Conservation (phyloP, 2,329 filamentous ascomycete species). For the Colletotrichum australisinense region DNA sequence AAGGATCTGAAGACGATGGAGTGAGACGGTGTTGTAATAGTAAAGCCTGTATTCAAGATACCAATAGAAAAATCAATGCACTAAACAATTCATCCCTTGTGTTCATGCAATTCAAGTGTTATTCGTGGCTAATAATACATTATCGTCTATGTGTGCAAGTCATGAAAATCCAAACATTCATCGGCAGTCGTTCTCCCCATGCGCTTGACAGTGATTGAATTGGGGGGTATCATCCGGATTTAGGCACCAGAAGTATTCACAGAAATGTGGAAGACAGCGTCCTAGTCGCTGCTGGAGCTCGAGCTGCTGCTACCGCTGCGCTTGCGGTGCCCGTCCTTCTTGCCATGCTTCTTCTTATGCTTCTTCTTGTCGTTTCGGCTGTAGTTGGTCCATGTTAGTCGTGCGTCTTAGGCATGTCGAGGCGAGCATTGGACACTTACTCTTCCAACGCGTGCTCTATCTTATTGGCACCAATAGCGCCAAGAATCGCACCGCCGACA, state of each 20-base stretch:
- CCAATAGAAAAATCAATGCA: conserved; percentile 7
- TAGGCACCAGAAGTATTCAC: not conserved
- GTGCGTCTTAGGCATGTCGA: not conserved
- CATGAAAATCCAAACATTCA: not conserved
- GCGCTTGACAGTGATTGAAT: not conserved
- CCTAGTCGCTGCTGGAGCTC: conserved; percentile 28
- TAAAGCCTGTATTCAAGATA: conserved; percentile 12
- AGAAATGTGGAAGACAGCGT: fast-evolving
- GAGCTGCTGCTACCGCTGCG: conserved; percentile 32
- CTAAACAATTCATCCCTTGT: not conserved
- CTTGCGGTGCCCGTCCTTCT: conserved; percentile 39
- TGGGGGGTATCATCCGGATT: conserved; percentile 17
- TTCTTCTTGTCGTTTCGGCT: conserved; percentile 46
- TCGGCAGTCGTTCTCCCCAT: conserved; percentile 7
- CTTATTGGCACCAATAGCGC: conserved; percentile 66
- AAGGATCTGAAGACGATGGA: conserved; percentile 64
- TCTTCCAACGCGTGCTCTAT: no score
- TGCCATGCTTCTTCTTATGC: conserved; percentile 46
- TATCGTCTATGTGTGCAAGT: conserved; percentile 12
- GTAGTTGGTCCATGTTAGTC: not conserved
- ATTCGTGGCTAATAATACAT: not conserved
- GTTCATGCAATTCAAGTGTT: not conserved
- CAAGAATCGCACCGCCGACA: conserved; percentile 61
- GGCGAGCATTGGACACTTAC: conserved; percentile 15
- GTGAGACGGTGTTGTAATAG: conserved; percentile 34